Base-by-base conservation (phyloP, 768 basidiomycete species). In the Sporobolomyces phaffii region DNA sequence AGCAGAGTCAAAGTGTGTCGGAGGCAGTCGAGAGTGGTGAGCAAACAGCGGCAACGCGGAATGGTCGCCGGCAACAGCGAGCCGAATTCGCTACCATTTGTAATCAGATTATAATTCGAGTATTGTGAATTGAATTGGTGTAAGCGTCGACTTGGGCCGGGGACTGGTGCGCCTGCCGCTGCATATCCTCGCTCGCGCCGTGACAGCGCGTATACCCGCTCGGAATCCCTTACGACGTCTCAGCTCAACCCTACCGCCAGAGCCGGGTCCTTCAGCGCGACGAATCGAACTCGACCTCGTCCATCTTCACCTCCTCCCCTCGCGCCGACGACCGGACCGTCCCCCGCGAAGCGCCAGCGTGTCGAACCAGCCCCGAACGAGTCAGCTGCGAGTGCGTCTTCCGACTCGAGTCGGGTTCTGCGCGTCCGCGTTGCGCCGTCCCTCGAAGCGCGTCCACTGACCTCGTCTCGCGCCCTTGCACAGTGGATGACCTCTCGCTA, bases 401-500 rank as follows among this genome's bases (percentile, higher is more conserved):
- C 20, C 26, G 26, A 13, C 18, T 28, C 48, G 24, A 38, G 36
- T 17, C 22, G 6, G 22, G 5, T 24, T n/a, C 36, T n/a, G n/a
- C n/a, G n/a, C n/a, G n/a, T n/a, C n/a, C n/a, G n/a, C n/a, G n/a
- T n/a, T n/a, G n/a, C n/a, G n/a, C n/a, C 38, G 34, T 26, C 24
- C 43, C 26, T 24, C 24, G 18, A 18, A 51, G 13, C 9, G 5
- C 24, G 6, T 28, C 5, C 31, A 45, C 33, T 47, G 48, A 48
- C 58, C 51, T 4, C 31, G 15, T 33, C 28, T 40, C 7, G 5
- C 44, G 8, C 7, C 48, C 38, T 26, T 26, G 11, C n/a, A 28
- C 54, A 64, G 62, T 64, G 62, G 62, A 64, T 41, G 62, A 64
- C 48, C 62, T 64, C 18, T 64, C 62, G 18, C 54, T 64, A 11